A percentile compares a stretch with the other conserved stretches of the same genome.
phyloP scores from a whole-genome alignment of 495 filamentous ascomycete genomes.

The Filosporella fistucella region DNA sequence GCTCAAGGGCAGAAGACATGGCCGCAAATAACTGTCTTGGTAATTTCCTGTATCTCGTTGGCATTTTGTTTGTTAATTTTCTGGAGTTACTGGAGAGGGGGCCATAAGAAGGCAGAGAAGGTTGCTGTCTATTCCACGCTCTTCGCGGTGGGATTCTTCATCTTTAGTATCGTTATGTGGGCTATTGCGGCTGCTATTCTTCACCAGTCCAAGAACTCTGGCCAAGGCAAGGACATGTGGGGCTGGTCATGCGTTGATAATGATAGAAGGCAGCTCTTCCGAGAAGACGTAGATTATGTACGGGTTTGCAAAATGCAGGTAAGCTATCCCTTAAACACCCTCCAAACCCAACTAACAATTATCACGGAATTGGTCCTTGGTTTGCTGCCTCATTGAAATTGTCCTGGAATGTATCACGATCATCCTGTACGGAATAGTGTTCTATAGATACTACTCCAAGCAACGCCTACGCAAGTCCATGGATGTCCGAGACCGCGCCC shows the following conservation, averaged over 20 bases:
- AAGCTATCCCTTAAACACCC: conserved; percentile 25
- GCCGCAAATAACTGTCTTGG: conserved; percentile 82
- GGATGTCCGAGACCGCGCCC: conserved; percentile 89
- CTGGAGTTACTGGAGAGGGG: conserved; percentile 82
- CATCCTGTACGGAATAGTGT: conserved; percentile 85
- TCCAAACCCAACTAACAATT: conserved; percentile 20
- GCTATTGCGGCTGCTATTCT: conserved; percentile 79
- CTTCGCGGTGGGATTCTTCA: conserved; percentile 89
- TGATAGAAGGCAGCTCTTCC: conserved; percentile 66
- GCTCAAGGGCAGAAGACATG: conserved; percentile 72
- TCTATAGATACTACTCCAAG: conserved; percentile 96
- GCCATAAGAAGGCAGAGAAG: conserved; percentile 86
- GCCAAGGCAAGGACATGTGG: conserved; percentile 84
- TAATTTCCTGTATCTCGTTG: conserved; percentile 75
- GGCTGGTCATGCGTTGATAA: conserved; percentile 95
- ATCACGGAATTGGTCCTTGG: conserved; percentile 81
- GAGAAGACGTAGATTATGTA: conserved; percentile 75
- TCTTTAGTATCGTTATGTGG: conserved; percentile 93
- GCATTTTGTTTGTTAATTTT: conserved; percentile 75
- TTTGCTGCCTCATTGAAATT: conserved; percentile 96
- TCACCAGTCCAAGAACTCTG: conserved; percentile 66
- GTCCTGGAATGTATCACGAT: conserved; percentile 90
- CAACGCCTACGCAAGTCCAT: conserved; percentile 91
- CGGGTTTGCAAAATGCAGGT: conserved; percentile 95
- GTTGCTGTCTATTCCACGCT: conserved; percentile 88